Conservation (phyloP, 2,329 filamentous ascomycete species). For the Ophiobolus disseminans region DNA sequence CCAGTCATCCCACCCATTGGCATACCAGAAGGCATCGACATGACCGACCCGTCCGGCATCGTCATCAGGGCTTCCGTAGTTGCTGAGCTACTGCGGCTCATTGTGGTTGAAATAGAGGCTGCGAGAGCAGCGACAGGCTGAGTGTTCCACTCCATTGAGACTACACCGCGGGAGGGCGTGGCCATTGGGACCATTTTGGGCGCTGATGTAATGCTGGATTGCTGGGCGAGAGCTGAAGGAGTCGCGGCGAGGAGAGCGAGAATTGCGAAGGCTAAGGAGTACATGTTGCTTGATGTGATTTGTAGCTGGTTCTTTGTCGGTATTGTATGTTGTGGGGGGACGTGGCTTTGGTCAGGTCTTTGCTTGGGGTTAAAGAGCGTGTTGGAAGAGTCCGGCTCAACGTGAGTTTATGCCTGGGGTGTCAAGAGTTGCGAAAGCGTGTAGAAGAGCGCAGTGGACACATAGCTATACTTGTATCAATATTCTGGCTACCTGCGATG, state of each 20-base stretch:
- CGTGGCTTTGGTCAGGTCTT: not conserved
- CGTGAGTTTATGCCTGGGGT: slow-evolving; percentile 9
- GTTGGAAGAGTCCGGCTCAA: slow-evolving; percentile 25
- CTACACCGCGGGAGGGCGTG: slow-evolving; percentile 10
- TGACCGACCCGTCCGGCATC: slow-evolving; percentile 37
- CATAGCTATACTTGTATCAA: no score
- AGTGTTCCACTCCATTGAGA: slow-evolving; percentile 29
- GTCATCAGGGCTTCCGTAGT: slow-evolving; percentile 37
- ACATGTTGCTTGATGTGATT: slow-evolving; percentile 5
- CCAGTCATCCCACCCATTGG: slow-evolving; percentile 12
- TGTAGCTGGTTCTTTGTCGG: not conserved
- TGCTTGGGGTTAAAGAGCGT: slow-evolving; percentile 7
- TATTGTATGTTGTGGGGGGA: not conserved
- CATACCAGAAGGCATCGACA: slow-evolving; percentile 33
- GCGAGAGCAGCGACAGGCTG: slow-evolving; percentile 5
- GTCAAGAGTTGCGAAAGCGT: slow-evolving; percentile 4
- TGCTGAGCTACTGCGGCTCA: not conserved
- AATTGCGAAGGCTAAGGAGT: slow-evolving; percentile 8
- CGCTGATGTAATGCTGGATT: slow-evolving; percentile 8
- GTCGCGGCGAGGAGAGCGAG: slow-evolving; percentile 14
- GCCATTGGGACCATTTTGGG: slow-evolving; percentile 14
- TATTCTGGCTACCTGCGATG: no score
- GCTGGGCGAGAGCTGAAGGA: slow-evolving; percentile 13
- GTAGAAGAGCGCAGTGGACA: not conserved
- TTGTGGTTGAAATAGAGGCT: slow-evolving; percentile 19